Evolutionary conservation across 2,329 filamentous ascomycete genomes (phyloP).

Genomic region (Aphanoascus verrucosus): DNA sequence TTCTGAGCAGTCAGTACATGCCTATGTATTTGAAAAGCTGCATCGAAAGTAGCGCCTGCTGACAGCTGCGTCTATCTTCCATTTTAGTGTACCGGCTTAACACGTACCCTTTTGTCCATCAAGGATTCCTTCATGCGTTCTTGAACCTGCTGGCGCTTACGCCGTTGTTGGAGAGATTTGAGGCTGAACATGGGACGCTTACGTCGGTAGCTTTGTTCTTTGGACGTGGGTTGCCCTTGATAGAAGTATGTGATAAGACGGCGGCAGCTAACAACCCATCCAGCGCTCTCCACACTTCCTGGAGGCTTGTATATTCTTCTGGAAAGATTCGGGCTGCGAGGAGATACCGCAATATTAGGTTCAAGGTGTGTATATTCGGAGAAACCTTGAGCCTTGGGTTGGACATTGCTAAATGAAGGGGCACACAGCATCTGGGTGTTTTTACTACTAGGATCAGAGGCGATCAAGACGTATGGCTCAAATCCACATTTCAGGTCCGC

Average conservation of each 20-base stretch:
- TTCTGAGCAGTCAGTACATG: constrained; percentile 53
- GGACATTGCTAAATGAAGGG: constrained; percentile 4
- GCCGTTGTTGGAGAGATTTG: constrained; percentile 87
- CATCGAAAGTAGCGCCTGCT: constrained; percentile 1
- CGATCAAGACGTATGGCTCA: constrained; percentile 69
- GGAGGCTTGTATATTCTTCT: constrained; percentile 69
- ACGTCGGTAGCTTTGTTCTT: constrained; percentile 79
- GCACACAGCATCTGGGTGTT: constrained; percentile 78
- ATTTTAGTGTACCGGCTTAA: constrained; percentile 76
- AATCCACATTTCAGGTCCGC: constrained; percentile 63
- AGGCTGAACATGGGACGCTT: constrained; percentile 82
- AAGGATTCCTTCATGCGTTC: constrained; percentile 66
- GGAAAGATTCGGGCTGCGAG: constrained; percentile 60
- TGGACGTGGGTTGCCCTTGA: constrained; percentile 57
- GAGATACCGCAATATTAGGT: constrained; percentile 66
- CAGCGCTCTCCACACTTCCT: constrained; percentile 70
- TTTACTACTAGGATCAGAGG: constrained; percentile 70
- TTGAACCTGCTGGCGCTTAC: constrained; percentile 70
- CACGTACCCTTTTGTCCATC: constrained; percentile 80
- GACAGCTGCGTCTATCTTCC: neutral
- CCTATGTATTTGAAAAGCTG: neutral
- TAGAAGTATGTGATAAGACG: neutral
- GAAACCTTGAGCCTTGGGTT: neutral
- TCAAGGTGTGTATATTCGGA: constrained; percentile 52
- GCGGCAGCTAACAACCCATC: neutral